Conservation (phyloP, 2,329 filamentous ascomycete genomes). For the Fusarium sp. region DNA sequence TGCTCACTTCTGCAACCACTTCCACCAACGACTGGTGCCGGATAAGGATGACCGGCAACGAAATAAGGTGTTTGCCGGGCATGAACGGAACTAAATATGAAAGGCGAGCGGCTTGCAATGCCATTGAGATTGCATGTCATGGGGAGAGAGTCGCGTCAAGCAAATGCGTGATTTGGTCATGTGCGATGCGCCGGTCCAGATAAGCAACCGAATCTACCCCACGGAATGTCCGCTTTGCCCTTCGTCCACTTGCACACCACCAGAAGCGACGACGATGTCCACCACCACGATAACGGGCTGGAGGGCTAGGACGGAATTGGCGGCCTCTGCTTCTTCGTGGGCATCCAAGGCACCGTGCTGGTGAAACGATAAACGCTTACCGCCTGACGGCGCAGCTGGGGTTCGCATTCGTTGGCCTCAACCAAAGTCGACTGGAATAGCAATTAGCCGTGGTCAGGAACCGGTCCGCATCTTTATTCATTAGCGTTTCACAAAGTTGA, state of each 20-base stretch:
- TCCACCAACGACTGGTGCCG: conserved; percentile 24
- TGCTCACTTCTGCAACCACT: conserved; percentile 37
- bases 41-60: conserved; percentile 26
- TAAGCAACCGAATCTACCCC: conserved; percentile 16
- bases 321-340: conserved; percentile 4
- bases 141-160: conserved; percentile 9
- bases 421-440: conserved; percentile 27
- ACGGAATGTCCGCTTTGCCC: conserved; percentile 1
- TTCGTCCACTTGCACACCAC: conserved; percentile 11
- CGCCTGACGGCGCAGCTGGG: conserved; percentile 29
- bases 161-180: conserved; percentile 38
- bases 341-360: conserved; percentile 44
- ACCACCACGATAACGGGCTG: conserved; percentile 12
- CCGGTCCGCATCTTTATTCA: conserved; percentile 19
- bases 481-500: conserved; percentile 34
- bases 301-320: neutral
- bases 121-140: neutral
- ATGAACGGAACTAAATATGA: conserved; percentile 27
- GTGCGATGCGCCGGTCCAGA: conserved; percentile 17
- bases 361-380: conserved; percentile 30
- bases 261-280: conserved; percentile 6
- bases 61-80: conserved; percentile 24
- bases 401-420: conserved; percentile 31
- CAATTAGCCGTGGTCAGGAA: conserved; percentile 21
- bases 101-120: conserved; percentile 11